phyloP scores from a whole-genome alignment of 305 asterid species.

The Salvia sclarea region DNA sequence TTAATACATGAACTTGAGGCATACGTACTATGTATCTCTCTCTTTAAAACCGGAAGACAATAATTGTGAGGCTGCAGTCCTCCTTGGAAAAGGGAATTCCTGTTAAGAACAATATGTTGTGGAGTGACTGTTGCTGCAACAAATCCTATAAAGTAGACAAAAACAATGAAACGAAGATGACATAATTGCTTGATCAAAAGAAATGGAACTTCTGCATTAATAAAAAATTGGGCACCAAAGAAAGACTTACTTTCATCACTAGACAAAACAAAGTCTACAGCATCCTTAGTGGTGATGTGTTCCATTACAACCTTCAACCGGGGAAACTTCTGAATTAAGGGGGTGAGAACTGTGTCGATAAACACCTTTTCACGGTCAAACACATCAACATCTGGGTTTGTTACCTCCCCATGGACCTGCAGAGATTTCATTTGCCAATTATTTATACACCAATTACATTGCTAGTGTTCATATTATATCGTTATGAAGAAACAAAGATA shows the following conservation, averaged over 20 bases:
- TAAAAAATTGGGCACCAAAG: background rate
- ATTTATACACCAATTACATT: no score
- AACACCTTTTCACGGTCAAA: slow-evolving; percentile 92
- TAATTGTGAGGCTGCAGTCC: slow-evolving; percentile 91
- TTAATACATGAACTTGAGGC: slow-evolving; percentile 7
- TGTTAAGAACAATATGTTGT: slow-evolving; percentile 84
- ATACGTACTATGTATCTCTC: slow-evolving; percentile 86
- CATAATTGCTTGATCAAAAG: background rate
- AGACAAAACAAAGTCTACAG: slow-evolving; percentile 75
- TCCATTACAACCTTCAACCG: slow-evolving; percentile 87
- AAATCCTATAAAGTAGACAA: slow-evolving; percentile 48
- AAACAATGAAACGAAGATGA: background rate
- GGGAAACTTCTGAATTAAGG: slow-evolving; percentile 70
- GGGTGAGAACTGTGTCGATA: slow-evolving; percentile 68
- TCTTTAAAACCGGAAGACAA: slow-evolving; percentile 89
- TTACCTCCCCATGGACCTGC: slow-evolving; percentile 97
- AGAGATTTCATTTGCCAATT: slow-evolving; percentile 20
- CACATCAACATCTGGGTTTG: slow-evolving; percentile 75
- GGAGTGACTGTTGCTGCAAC: slow-evolving; percentile 97
- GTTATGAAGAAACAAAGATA: slow-evolving; percentile 14
- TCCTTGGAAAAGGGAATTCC: slow-evolving; percentile 92
- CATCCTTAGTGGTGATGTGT: slow-evolving; percentile 90
- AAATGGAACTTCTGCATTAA: background rate
- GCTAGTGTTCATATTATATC: background rate
- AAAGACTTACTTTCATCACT: slow-evolving; percentile 60